Percentiles rank a stretch among this genome's conserved stretches.
These are phyloP conservation scores for Draba incana DNA, from an alignment of 345 rosid species.

Conservation along the genomic window DNA sequence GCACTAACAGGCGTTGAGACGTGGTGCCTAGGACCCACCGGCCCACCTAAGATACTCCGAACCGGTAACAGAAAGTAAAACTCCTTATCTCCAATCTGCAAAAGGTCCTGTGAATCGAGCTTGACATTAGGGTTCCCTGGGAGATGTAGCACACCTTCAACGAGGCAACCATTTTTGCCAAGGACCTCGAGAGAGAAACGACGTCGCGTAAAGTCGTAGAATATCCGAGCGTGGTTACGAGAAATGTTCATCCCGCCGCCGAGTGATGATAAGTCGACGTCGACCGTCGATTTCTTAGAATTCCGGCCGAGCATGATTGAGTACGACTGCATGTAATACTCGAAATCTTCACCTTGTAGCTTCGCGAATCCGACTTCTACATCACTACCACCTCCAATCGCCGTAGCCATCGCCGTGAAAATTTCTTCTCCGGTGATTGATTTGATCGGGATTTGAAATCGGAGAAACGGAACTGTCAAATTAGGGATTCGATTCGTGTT, in stretches of 20 bases:
- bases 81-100: constrained; percentile 95
- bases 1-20: constrained; percentile 38
- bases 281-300: constrained; percentile 93
- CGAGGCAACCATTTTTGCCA: constrained; percentile 96
- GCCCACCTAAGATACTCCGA: constrained; percentile 81
- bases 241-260: constrained; percentile 99
- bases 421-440: constrained; percentile 15
- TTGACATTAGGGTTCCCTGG: constrained; percentile 93
- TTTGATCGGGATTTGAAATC: background rate
- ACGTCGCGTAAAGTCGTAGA: constrained; percentile 95
- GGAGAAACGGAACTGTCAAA: constrained; percentile 14
- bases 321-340: constrained; percentile 97
- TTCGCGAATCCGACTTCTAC: constrained; percentile 98
- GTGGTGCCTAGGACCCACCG: constrained; percentile 71
- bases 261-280: constrained; percentile 89
- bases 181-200: constrained; percentile 96
- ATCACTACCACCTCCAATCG: constrained; percentile 70
- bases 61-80: constrained; percentile 90
- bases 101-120: constrained; percentile 90
- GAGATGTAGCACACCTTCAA: constrained; percentile 97
- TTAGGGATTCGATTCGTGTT: constrained; percentile 29
- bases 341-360: constrained; percentile 97
- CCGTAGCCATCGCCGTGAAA: constrained; percentile 48
- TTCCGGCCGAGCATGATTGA: constrained; percentile 93
- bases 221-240: constrained; percentile 91